phyloP scores from a whole-genome alignment of 257 asterid genomes.

The Jaltomata sinuosa region DNA sequence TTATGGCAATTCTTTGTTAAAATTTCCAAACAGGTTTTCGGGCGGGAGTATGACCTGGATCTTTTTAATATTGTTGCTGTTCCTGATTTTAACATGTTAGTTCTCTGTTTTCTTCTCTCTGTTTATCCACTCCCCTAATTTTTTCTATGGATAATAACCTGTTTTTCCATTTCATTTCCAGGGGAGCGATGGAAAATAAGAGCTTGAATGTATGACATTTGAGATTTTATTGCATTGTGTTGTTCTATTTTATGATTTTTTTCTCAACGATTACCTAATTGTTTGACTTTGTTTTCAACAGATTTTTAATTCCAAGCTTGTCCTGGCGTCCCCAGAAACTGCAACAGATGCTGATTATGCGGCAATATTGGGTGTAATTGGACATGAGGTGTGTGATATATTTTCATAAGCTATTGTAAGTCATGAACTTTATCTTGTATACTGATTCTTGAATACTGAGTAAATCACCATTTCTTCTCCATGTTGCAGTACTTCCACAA shows the following conservation, averaged over 20 bases:
- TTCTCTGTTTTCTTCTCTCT: slow-evolving; percentile 5
- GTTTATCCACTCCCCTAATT: not conserved
- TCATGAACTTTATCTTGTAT: not conserved
- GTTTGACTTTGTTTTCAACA: slow-evolving; percentile 21
- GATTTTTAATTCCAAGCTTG: slow-evolving; percentile 93
- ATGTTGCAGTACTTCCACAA: slow-evolving; percentile 92
- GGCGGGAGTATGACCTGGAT: slow-evolving; percentile 94
- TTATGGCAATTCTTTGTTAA: not conserved
- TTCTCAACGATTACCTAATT: not conserved
- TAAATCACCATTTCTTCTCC: slow-evolving; percentile 4
- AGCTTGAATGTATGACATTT: slow-evolving; percentile 69
- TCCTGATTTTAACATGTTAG: slow-evolving; percentile 93
- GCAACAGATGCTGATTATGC: slow-evolving; percentile 97
- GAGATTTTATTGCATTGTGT: not conserved
- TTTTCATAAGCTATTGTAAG: not conserved
- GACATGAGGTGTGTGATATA: slow-evolving; percentile 66
- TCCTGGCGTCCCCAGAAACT: slow-evolving; percentile 93
- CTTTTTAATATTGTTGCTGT: slow-evolving; percentile 93
- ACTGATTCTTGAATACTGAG: not conserved
- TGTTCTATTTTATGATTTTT: not conserved
- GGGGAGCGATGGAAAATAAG: slow-evolving; percentile 99
- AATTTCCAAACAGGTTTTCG: slow-evolving; percentile 57
- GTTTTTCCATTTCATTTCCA: slow-evolving; percentile 20
- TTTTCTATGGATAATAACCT: slow-evolving; percentile 1
- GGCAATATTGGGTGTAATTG: slow-evolving; percentile 91